A percentile compares a stretch with the other conserved stretches of the same genome.
Evolutionary conservation across 1,284 basidiomycete species (phyloP).

Genomic region (Malassezia nana): DNA sequence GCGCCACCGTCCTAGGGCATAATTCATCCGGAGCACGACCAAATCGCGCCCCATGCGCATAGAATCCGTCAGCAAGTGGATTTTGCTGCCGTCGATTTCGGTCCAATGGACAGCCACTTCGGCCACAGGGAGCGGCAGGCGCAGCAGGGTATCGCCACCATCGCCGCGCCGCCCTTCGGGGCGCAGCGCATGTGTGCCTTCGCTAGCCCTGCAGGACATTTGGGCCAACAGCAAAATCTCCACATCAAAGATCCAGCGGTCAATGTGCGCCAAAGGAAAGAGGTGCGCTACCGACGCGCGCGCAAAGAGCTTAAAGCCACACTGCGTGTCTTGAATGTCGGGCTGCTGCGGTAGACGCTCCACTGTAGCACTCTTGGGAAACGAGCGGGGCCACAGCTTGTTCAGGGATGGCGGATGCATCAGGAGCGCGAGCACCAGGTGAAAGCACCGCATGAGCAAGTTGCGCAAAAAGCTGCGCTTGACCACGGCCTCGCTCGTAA

Average conservation of each 20-base stretch:
- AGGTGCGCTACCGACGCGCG: constrained; percentile 66
- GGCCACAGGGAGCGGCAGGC: constrained; percentile 58
- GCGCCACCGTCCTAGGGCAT: constrained; percentile 59
- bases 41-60: constrained; percentile 80
- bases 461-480: constrained; percentile 79
- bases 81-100: constrained; percentile 80
- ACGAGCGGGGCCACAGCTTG: neutral
- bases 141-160: constrained; percentile 50
- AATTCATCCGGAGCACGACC: constrained; percentile 70
- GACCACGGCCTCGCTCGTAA: constrained; percentile 82
- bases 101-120: constrained; percentile 86
- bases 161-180: constrained; percentile 1
- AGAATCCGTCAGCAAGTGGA: constrained; percentile 71
- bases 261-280: constrained; percentile 56
- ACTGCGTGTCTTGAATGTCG: constrained; percentile 88
- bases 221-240: constrained; percentile 76
- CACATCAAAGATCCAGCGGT: constrained; percentile 82
- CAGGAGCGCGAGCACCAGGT: constrained; percentile 51
- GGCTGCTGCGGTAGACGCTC: constrained; percentile 52
- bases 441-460: constrained; percentile 80
- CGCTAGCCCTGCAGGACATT: constrained; percentile 21
- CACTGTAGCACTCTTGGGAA: neutral
- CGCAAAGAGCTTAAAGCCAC: constrained; percentile 78
- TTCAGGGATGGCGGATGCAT: constrained; percentile 30
- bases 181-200: constrained; percentile 3